Conservation (phyloP, 495 filamentous ascomycete genomes). For the Neurospora sp. region DNA sequence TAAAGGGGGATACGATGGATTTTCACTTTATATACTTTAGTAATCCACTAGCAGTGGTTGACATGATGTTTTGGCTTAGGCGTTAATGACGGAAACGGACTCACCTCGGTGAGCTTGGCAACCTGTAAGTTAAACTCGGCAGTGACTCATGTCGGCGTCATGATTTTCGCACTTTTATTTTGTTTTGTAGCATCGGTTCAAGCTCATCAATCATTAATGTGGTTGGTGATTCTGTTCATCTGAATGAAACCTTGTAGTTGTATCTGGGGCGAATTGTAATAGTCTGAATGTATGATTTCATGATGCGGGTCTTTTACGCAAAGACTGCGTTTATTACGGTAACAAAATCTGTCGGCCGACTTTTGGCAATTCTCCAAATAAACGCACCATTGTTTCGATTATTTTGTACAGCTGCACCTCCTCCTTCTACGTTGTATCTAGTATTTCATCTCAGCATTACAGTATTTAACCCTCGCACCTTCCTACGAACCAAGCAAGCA, state of each 20-base stretch:
- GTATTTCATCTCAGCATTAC: no score
- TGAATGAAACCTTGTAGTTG: no score
- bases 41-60: background rate
- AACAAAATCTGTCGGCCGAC: background rate
- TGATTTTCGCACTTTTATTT: background rate
- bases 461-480: no score
- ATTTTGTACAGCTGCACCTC: background rate
- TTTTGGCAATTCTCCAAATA: no score
- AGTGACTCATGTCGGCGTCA: background rate
- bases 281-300: background rate
- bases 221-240: background rate
- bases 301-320: background rate
- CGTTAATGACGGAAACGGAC: background rate
- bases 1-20: background rate
- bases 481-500: no score
- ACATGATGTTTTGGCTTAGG: no score
- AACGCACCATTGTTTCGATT: background rate
- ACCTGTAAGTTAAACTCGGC: background rate
- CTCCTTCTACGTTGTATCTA: no score
- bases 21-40: background rate
- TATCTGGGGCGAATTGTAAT: background rate
- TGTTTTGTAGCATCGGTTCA: no score
- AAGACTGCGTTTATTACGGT: background rate
- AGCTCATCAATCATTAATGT: background rate
- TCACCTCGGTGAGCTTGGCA: background rate